Evolutionary conservation across 179 eudicot genomes (phyloP), one percentile per base, ranked within the genome.

Genomic region (Camellia oleifera): DNA sequence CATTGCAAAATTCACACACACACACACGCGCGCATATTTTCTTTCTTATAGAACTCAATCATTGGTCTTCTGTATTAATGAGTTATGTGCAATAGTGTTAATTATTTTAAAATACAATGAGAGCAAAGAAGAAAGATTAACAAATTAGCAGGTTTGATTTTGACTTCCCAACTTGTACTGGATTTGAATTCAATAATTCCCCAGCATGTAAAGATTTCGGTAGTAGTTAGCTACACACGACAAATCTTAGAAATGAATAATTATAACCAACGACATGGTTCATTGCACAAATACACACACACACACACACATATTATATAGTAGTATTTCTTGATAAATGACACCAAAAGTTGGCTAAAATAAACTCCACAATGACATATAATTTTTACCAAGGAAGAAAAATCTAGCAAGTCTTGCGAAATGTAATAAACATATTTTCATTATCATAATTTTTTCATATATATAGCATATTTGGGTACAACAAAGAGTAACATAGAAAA

Each of bases 391-490:
- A 23, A 65, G 72, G 15, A 50, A 77, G 23, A 76, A 44, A 63
- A 6, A 9, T 15, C 14, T 7, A 9, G 44, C 4, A 44, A 62
- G 6, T 10, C 57, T 60, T 11, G 69, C 56, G 7, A 48, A 48
- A 15, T 0, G 23, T 26, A 52, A 53, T 56, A 67, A 75, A 44
- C 68, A 75, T 67, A 20, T 32, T 67, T n/a, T n/a, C 65, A 78
- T 66, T 68, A 20, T 18, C 66, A 76, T 74, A 48, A 48, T 62
- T 46, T 46, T 52, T 32, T 53, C 63, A 54, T 81, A 70, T 73
- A 57, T 76, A 74, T 72, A 83, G 65, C 72, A 74, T 78, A 81
- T 67, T 79, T 45, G 12, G 70, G 73, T 66, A 81, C 70, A 81
- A 68, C n/a, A 76, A 78, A 32, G 46, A 44, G 71, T 77, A 48